Percentiles rank a stretch among this genome's conserved stretches.
Evolutionary conservation across 2,329 filamentous ascomycete species (phyloP).

Genomic region (Gliomastix tumulicola): DNA sequence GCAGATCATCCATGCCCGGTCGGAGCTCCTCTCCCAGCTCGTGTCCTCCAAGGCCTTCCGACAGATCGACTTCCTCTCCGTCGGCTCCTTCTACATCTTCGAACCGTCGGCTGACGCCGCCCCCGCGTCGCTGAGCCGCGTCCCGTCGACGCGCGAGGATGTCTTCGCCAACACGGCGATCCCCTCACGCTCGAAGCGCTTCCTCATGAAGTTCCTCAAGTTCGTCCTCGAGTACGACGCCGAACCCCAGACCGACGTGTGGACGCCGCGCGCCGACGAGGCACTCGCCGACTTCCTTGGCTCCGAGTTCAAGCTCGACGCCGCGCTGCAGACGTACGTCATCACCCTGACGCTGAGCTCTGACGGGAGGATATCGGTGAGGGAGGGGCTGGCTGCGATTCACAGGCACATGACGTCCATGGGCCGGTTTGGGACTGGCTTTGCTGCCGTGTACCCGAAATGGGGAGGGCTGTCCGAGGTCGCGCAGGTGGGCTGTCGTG

Average conservation of each 20-base stretch:
- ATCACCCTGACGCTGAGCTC: slow-evolving; percentile 67
- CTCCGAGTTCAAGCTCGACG: slow-evolving; percentile 59
- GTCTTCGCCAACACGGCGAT: slow-evolving; percentile 76
- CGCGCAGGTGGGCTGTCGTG: slow-evolving; percentile 84
- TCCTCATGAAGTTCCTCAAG: slow-evolving; percentile 89
- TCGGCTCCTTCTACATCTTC: slow-evolving; percentile 87
- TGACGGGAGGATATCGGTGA: slow-evolving; percentile 53
- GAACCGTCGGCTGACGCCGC: slow-evolving; percentile 24
- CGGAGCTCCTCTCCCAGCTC: slow-evolving; percentile 67
- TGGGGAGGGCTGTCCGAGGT: slow-evolving; percentile 89
- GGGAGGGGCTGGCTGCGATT: slow-evolving; percentile 64
- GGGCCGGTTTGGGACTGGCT: slow-evolving; percentile 80
- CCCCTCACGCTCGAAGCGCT: slow-evolving; percentile 73
- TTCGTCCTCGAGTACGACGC: slow-evolving; percentile 70
- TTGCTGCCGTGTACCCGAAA: slow-evolving; percentile 84
- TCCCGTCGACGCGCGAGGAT: slow-evolving; percentile 87
- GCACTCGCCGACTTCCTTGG: slow-evolving; percentile 54
- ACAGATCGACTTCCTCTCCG: slow-evolving; percentile 88
- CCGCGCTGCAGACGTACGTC: slow-evolving; percentile 55
- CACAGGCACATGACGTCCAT: slow-evolving; percentile 78
- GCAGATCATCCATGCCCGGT: slow-evolving; percentile 79
- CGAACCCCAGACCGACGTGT: slow-evolving; percentile 45
- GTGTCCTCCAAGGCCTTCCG: slow-evolving; percentile 86
- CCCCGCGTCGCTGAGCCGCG: slow-evolving; percentile 48
- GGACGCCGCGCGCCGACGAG: slow-evolving; percentile 48